Evolutionary conservation across 2,329 filamentous ascomycete species (phyloP), one percentile per base, ranked within the genome.

Genomic region (Exophiala dermatitidis): DNA sequence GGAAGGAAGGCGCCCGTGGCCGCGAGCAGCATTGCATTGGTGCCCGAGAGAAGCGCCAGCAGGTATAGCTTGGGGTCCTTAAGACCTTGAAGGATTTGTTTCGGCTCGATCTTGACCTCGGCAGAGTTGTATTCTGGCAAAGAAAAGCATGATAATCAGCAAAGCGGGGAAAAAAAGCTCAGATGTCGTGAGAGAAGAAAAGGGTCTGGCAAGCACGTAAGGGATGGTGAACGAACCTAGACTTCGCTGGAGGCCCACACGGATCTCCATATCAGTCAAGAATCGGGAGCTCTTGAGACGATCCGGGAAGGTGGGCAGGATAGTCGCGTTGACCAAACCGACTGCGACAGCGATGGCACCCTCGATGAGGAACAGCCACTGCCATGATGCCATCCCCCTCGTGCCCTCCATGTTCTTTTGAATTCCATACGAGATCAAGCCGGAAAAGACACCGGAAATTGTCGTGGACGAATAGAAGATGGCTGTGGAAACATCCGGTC

Each of bases 281-380:
- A 48, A 34, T 19, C 45, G 6, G 4, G 36, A 48, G 4, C 4
- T 50, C 46, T 54, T 45, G 30, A 45, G 46, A 5, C 31, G 31
- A 31, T 54, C 46, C 2, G 85, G 84, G 58, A 85, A 85, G 64
- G 86, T 80, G 0, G 84, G 84, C 6, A 88, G 71, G 31, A 86
- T 68, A 58, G 80, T 81, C 62, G 75, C 76, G 1, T 80, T 74
- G 1, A 65, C 61, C 3, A 80, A 65, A 7, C 84, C 83, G 32
- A 88, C 73, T 3, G 71, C 71, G 19, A 88, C 66, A 1, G 84
- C 87, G 53, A 84, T 75, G 9, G 75, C 72, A 26, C 84, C 85
- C 66, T 88, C 84, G 34, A 88, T 82, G 50, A 88, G 81, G 69
- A 86, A 86, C 0, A 86, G 70, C 78, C 79, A 84, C 9, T 82